These are phyloP conservation scores for Zasmidium angulare DNA, from an alignment of 2,329 filamentous ascomycete species.

Conservation along the genomic window DNA sequence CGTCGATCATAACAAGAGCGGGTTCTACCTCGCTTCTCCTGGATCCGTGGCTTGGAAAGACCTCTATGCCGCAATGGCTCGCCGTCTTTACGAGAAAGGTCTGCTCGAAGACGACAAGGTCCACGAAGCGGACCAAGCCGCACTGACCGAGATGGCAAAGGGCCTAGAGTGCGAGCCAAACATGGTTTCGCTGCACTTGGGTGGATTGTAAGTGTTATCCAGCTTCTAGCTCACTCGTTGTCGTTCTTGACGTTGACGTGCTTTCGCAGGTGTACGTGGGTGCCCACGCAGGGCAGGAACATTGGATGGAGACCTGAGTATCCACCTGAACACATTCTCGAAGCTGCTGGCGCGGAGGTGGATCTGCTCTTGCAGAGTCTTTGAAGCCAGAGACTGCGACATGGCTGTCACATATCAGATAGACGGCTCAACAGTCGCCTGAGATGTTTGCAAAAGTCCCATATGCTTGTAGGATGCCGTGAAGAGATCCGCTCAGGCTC, in stretches of 20 bases:
- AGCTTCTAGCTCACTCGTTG: too few species aligned
- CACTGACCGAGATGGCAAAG: constrained; percentile 43
- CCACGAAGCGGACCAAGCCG: constrained; percentile 36
- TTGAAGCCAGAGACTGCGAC: too few species aligned
- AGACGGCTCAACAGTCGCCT: too few species aligned
- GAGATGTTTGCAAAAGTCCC: too few species aligned
- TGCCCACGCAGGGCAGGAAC: not conserved
- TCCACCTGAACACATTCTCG: not conserved
- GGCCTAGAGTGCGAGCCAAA: constrained; percentile 18
- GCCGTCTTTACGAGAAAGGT: constrained; percentile 40
- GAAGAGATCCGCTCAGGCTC: too few species aligned
- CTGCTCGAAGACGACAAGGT: constrained; percentile 43
- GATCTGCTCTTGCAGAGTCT: not conserved
- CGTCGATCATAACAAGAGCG: constrained; percentile 43
- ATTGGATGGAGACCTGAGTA: not conserved
- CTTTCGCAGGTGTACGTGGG: not conserved
- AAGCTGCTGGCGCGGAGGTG: not conserved
- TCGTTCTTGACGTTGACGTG: not conserved
- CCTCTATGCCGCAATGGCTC: constrained; percentile 49
- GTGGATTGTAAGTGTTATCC: not conserved
- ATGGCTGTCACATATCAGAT: too few species aligned
- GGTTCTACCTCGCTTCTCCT: constrained; percentile 53
- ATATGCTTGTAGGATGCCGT: too few species aligned
- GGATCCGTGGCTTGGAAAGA: constrained; percentile 54
- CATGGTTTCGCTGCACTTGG: not conserved